phyloP scores from a whole-genome alignment of 1,139 yeast genomes.

The Hansenula lynferdii region DNA sequence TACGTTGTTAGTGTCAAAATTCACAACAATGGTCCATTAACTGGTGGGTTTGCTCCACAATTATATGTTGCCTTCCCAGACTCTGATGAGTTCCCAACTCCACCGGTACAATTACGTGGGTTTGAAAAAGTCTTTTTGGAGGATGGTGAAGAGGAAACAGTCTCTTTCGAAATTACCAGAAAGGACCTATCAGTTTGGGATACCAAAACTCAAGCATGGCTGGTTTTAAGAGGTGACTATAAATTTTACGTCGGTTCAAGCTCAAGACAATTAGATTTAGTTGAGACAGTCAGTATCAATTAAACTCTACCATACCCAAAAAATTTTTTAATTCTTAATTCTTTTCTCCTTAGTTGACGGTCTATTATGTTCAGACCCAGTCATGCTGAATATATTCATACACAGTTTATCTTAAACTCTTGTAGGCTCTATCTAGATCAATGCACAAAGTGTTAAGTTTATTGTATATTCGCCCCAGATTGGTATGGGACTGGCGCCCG shows the following conservation, averaged over 20 bases:
- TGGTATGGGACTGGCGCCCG: no score
- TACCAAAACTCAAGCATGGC: conserved; percentile 49
- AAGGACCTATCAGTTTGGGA: conserved; percentile 60
- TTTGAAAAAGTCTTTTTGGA: conserved; percentile 48
- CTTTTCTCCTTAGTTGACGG: no score
- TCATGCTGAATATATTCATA: no score
- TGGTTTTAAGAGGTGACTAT: conserved; percentile 52
- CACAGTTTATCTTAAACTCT: no score
- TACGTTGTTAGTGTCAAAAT: conserved; percentile 43
- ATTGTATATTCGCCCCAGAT: no score
- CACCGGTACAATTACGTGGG: conserved; percentile 52
- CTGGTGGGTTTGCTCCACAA: conserved; percentile 50
- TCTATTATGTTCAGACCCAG: no score
- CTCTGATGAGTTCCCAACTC: conserved; percentile 27
- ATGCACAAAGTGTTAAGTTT: no score
- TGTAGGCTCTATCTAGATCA: no score
- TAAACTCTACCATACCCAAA: no score
- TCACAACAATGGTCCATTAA: conserved; percentile 40
- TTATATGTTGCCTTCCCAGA: conserved; percentile 50
- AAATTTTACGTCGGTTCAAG: conserved; percentile 44
- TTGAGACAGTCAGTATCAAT: conserved; percentile 2
- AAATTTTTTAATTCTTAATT: no score
- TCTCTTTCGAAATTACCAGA: conserved; percentile 41
- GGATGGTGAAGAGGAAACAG: conserved; percentile 33
- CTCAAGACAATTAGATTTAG: conserved; percentile 42